phyloP scores from a whole-genome alignment of 768 basidiomycete species.

The Tricholoma saponaceum region DNA sequence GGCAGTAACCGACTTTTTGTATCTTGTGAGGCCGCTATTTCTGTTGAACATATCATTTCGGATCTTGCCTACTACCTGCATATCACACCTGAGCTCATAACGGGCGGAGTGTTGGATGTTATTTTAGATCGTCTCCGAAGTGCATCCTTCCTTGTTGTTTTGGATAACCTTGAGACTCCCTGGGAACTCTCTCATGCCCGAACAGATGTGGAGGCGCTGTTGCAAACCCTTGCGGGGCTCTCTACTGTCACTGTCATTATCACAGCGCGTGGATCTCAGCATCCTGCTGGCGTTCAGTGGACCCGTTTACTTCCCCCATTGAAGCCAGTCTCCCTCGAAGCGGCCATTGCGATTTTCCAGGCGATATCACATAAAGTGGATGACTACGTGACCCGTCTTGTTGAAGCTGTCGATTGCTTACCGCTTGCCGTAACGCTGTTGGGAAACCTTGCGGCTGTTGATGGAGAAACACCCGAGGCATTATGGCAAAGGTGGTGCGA shows the following conservation, averaged over 20 bases:
- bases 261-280: conserved; percentile 27
- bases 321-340: conserved; percentile 15
- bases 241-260: conserved; percentile 18
- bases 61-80: conserved; percentile 17
- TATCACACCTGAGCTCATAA: conserved; percentile 9
- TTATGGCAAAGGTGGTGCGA: conserved; percentile 27
- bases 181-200: conserved; percentile 24
- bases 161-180: conserved; percentile 21
- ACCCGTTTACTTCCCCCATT: conserved; percentile 20
- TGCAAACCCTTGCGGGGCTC: conserved; percentile 19
- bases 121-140: conserved; percentile 11
- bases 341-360: conserved; percentile 14
- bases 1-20: conserved; percentile 20
- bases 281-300: conserved; percentile 23
- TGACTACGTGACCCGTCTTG: conserved; percentile 18
- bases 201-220: conserved; percentile 19
- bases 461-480: conserved; percentile 24
- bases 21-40: conserved; percentile 25
- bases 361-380: conserved; percentile 21
- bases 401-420: conserved; percentile 27
- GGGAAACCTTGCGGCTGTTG: conserved; percentile 25
- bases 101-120: conserved; percentile 10
- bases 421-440: conserved; percentile 30
- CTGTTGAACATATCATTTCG: conserved; percentile 17
- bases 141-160: conserved; percentile 8